phyloP scores from a whole-genome alignment of 2,329 filamentous ascomycete genomes.

The Penicillium sp. region DNA sequence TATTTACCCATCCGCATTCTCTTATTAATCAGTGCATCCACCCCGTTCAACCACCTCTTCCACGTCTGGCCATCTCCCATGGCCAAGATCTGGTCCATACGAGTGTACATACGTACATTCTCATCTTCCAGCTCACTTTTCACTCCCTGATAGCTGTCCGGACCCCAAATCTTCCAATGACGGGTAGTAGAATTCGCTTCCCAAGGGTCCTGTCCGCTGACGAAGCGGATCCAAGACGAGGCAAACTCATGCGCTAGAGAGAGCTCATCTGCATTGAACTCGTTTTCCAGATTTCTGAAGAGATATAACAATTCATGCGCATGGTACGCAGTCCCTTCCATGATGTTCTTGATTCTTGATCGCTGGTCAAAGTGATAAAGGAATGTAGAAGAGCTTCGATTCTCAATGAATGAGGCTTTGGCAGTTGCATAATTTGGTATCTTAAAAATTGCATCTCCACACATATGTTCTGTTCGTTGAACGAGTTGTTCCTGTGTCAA shows the following conservation, averaged over 20 bases:
- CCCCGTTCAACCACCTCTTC: constrained; percentile 19
- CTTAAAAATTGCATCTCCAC: constrained; percentile 24
- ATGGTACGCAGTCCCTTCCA: constrained; percentile 26
- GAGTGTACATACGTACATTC: constrained; percentile 17
- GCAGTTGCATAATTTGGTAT: constrained; percentile 21
- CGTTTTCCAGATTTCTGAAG: constrained; percentile 21
- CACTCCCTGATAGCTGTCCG: constrained; percentile 12
- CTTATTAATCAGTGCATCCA: constrained; percentile 22
- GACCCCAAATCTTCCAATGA: constrained; percentile 25
- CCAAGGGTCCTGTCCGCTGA: constrained; percentile 21
- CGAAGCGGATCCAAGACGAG: constrained; percentile 22
- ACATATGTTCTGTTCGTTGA: constrained; percentile 22
- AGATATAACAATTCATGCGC: constrained; percentile 25
- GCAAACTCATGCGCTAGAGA: constrained; percentile 20
- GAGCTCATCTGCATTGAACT: constrained; percentile 17
- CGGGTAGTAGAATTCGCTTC: background rate
- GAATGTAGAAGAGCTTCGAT: constrained; percentile 10
- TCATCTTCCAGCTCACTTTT: constrained; percentile 22
- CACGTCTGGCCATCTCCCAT: constrained; percentile 19
- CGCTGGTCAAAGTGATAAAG: constrained; percentile 27
- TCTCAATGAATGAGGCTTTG: background rate
- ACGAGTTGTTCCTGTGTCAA: constrained; percentile 15
- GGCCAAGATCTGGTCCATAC: constrained; percentile 19
- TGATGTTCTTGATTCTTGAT: constrained; percentile 19
- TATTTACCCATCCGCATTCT: constrained; percentile 19